Evolutionary conservation across 2,329 filamentous ascomycete species (phyloP).

Genomic region (Metarhizium robertsii): DNA sequence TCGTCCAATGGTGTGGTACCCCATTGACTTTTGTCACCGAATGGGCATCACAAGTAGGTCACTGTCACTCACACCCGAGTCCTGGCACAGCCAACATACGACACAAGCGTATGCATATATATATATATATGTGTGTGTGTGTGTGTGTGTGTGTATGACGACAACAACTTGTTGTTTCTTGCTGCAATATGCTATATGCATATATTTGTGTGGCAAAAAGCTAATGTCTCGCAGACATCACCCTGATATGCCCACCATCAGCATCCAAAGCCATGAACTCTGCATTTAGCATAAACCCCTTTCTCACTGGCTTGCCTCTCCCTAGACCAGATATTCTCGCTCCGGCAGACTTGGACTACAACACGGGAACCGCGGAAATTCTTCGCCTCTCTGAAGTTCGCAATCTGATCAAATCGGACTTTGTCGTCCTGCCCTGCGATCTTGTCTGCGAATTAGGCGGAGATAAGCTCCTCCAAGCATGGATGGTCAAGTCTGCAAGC

Average conservation of each 20-base stretch:
- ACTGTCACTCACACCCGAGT: background rate
- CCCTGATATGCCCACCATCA: conserved; percentile 53
- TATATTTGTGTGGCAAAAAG: conserved; percentile 10
- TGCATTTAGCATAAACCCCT: conserved; percentile 68
- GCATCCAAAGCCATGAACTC: conserved; percentile 58
- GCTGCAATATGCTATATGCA: background rate
- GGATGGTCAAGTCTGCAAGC: conserved; percentile 77
- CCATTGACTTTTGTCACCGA: conserved; percentile 75
- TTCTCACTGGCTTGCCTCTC: conserved; percentile 62
- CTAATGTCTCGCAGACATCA: conserved; percentile 39
- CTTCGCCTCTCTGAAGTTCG: conserved; percentile 77
- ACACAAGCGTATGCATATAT: background rate
- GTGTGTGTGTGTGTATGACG: background rate
- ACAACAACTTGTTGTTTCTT: background rate
- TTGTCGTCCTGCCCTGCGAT: conserved; percentile 86
- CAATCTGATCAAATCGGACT: conserved; percentile 71
- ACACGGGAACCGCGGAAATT: conserved; percentile 82
- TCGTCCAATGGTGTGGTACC: conserved; percentile 83
- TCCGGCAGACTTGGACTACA: conserved; percentile 66
- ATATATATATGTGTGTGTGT: background rate
- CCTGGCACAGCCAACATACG: background rate
- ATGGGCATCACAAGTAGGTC: conserved; percentile 64
- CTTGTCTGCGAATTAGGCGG: conserved; percentile 84
- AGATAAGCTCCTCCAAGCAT: conserved; percentile 74
- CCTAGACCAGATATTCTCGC: conserved; percentile 69